A percentile compares a stretch with the other conserved stretches of the same genome.
phyloP scores from a whole-genome alignment of 2,329 filamentous ascomycete species.

The Sclerotinia spermophila region DNA sequence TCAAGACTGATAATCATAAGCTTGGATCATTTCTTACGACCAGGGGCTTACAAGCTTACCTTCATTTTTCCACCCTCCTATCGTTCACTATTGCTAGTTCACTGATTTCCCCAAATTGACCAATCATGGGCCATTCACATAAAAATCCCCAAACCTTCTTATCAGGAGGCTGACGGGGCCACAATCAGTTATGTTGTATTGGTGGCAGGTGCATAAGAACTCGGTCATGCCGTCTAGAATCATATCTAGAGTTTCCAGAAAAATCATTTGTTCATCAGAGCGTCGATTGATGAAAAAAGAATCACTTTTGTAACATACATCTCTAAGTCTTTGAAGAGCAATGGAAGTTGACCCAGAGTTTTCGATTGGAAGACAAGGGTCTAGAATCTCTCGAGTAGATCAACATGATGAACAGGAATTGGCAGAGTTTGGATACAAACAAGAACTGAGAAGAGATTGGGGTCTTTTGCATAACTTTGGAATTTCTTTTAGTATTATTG shows the following conservation, averaged over 20 bases:
- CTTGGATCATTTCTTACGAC: not conserved
- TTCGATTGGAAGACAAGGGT: conserved; percentile 22
- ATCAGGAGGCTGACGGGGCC: conserved; percentile 17
- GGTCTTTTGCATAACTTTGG: conserved; percentile 58
- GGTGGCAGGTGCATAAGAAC: conserved; percentile 13
- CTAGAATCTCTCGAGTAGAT: conserved; percentile 19
- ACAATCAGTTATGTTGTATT: conserved; percentile 1
- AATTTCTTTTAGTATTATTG: conserved; percentile 59
- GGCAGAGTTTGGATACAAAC: conserved; percentile 56
- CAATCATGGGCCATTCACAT: conserved; percentile 1
- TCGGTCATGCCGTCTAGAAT: conserved; percentile 3
- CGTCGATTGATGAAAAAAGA: not conserved
- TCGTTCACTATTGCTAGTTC: conserved; percentile 10
- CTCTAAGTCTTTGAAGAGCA: not conserved
- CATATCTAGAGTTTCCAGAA: not conserved
- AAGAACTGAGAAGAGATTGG: conserved; percentile 57
- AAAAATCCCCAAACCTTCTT: conserved; percentile 8
- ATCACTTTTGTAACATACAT: not conserved
- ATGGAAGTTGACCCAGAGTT: conserved; percentile 11
- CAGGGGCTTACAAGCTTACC: not conserved
- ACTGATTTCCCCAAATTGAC: not conserved
- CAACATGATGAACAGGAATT: conserved; percentile 48
- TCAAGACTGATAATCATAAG: not conserved
- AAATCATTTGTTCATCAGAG: not conserved
- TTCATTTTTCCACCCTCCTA: not conserved